These are phyloP conservation scores for Carex arenaria DNA, from an alignment of 202 grass and related monocot genomes.

Conservation along the genomic window DNA sequence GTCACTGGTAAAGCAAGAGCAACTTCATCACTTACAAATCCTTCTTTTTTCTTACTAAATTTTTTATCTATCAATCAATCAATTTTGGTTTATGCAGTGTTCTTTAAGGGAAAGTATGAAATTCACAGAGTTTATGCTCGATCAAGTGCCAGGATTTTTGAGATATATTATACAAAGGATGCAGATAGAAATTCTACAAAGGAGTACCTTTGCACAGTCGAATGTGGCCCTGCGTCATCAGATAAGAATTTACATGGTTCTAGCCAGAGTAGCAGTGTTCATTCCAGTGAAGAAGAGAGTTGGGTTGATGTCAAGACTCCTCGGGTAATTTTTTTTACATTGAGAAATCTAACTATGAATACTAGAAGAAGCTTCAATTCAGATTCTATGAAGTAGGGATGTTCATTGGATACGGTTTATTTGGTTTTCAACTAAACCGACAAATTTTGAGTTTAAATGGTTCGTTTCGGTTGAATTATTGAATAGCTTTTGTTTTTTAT, in stretches of 20 bases:
- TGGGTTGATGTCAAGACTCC: slow-evolving; percentile 80
- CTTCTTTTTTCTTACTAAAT: not conserved
- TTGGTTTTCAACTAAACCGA: too few species aligned
- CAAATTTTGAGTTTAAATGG: too few species aligned
- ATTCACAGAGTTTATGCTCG: slow-evolving; percentile 76
- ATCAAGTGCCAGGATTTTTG: slow-evolving; percentile 75
- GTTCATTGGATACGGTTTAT: too few species aligned
- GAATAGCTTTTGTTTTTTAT: too few species aligned
- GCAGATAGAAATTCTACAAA: slow-evolving; percentile 23
- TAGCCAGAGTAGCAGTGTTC: slow-evolving; percentile 37
- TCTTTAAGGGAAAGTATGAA: slow-evolving; percentile 56
- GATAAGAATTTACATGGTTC: slow-evolving; percentile 25
- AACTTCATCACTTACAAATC: not conserved
- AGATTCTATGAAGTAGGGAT: too few species aligned
- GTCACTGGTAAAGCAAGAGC: slow-evolving; percentile 17
- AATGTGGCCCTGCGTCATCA: slow-evolving; percentile 45
- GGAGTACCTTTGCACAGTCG: slow-evolving; percentile 83
- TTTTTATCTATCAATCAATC: not conserved
- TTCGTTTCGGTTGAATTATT: too few species aligned
- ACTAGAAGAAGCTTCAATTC: not conserved
- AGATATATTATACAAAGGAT: slow-evolving; percentile 72
- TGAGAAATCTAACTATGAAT: not conserved
- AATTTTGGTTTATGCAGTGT: slow-evolving; percentile 36
- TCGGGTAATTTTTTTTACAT: slow-evolving; percentile 33
- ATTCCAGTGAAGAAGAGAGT: slow-evolving; percentile 57